phyloP scores from a whole-genome alignment of 176 grass and related monocot genomes.

The maize (Zea mays) region Zm-B73-REFERENCE-NAM-5.0 NC_050105.1:126957501-126958000 shows the following conservation, averaged over 20 bases:
- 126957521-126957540: background rate
- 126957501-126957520: background rate
- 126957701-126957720: background rate
- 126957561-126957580: constrained; percentile 27
- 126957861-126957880: constrained; percentile 53
- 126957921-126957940: background rate
- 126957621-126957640: constrained; percentile 59
- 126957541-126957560: background rate
- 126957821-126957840: constrained; percentile 26
- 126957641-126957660: constrained; percentile 26
- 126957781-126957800: background rate
- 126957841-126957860: constrained; percentile 50
- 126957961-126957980: too few relatives aligned
- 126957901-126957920: background rate
- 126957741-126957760: background rate
- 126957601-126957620: constrained; percentile 33
- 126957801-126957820: constrained; percentile 7
- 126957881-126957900: background rate
- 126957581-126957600: constrained; percentile 35
- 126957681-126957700: background rate
- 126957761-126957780: background rate
- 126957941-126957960: background rate
- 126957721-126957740: too few relatives aligned
- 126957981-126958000: too few relatives aligned
- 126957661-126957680: constrained; percentile 1